phyloP scores from a whole-genome alignment of 177 flowering plant species.

The Vitis hybrid region DNA sequence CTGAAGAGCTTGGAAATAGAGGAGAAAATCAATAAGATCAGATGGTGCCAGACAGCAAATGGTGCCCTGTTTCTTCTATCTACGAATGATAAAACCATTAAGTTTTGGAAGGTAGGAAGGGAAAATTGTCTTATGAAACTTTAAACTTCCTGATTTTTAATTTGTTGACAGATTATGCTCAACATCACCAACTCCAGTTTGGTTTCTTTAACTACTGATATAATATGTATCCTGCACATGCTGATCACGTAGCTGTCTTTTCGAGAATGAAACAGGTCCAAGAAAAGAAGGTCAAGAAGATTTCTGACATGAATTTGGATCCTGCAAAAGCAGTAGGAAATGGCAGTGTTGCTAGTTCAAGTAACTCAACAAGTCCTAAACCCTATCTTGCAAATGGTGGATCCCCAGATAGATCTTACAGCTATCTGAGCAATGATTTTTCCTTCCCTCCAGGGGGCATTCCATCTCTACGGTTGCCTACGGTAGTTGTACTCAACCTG shows the following conservation, averaged over 20 bases:
- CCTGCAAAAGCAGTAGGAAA: slow-evolving; percentile 61
- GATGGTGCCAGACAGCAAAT: slow-evolving; percentile 80
- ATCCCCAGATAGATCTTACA: slow-evolving; percentile 43
- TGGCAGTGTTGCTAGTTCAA: slow-evolving; percentile 63
- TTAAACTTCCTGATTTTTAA: not conserved
- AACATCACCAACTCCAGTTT: not conserved
- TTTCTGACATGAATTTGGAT: slow-evolving; percentile 83
- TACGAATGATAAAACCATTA: slow-evolving; percentile 80
- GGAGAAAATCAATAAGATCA: slow-evolving; percentile 78
- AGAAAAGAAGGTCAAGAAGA: slow-evolving; percentile 92
- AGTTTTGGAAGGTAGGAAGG: slow-evolving; percentile 64
- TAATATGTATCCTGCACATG: not conserved
- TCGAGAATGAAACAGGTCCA: slow-evolving; percentile 70
- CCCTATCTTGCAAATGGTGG: slow-evolving; percentile 70
- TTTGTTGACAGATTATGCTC: not conserved
- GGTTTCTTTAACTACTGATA: too few species aligned
- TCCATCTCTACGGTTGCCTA: slow-evolving; percentile 79
- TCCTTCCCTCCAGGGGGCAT: slow-evolving; percentile 81
- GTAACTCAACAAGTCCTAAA: slow-evolving; percentile 46
- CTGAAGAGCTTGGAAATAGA: slow-evolving; percentile 83
- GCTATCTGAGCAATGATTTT: slow-evolving; percentile 54
- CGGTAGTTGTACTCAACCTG: slow-evolving; percentile 70
- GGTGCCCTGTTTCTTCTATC: slow-evolving; percentile 75
- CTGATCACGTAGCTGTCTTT: slow-evolving; percentile 1
- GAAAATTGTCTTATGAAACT: not conserved